phyloP scores from a whole-genome alignment of 345 rosid genomes.

The Rhizophora mangle region DNA sequence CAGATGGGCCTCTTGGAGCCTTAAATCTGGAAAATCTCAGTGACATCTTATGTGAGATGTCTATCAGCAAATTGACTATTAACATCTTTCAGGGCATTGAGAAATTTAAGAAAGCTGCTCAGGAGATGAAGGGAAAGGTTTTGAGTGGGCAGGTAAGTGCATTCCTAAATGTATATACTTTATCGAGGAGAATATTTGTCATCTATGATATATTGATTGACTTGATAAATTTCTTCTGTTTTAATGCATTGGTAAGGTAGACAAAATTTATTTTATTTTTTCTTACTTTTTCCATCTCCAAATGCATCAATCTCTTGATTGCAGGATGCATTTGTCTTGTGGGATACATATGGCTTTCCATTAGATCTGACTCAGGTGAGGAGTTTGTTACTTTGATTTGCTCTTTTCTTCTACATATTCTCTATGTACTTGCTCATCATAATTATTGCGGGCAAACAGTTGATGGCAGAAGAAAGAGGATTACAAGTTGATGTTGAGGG shows the following conservation, averaged over 20 bases:
- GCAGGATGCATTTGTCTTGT: slow-evolving; percentile 93
- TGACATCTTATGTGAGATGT: background rate
- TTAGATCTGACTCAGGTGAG: slow-evolving; percentile 91
- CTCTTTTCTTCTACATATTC: slow-evolving; percentile 4
- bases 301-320: slow-evolving; percentile 14
- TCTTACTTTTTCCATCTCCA: slow-evolving; percentile 5
- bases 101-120: slow-evolving; percentile 85
- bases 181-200: background rate
- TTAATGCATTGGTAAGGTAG: background rate
- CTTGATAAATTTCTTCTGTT: slow-evolving; percentile 2
- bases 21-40: background rate
- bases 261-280: background rate
- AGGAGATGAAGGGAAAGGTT: slow-evolving; percentile 66
- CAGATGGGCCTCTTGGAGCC: background rate
- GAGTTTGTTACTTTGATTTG: background rate
- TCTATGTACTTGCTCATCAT: slow-evolving; percentile 16
- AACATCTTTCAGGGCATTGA: slow-evolving; percentile 71
- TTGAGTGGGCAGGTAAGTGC: slow-evolving; percentile 72
- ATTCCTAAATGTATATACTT: background rate
- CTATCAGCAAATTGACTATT: slow-evolving; percentile 8
- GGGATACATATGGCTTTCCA: slow-evolving; percentile 98
- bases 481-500: slow-evolving; percentile 78
- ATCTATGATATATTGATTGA: background rate
- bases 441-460: slow-evolving; percentile 33
- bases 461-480: slow-evolving; percentile 96